Percentiles rank a stretch among this genome's conserved stretches.
Conservation (phyloP, 2,329 filamentous ascomycete species). For the Polychaeton citri region DNA sequence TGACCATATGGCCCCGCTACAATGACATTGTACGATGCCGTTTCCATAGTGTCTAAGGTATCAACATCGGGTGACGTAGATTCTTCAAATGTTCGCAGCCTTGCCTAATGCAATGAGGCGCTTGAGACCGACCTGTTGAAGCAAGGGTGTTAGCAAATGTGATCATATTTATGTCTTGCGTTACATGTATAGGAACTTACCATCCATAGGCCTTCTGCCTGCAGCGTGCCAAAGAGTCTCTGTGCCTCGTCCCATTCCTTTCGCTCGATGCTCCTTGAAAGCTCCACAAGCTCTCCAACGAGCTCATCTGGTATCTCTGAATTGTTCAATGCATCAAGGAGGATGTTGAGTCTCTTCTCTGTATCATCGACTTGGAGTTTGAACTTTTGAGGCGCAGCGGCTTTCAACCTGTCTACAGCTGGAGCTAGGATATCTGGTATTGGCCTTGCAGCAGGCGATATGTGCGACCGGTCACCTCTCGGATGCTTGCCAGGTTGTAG, state of each 20-base stretch:
- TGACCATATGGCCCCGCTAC: too few species aligned
- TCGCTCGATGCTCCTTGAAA: conserved; percentile 30
- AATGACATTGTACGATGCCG: too few species aligned
- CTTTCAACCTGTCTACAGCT: conserved; percentile 81
- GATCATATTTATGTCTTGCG: too few species aligned
- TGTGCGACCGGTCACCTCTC: conserved; percentile 73
- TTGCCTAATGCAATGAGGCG: conserved; percentile 26
- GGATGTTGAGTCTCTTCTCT: conserved; percentile 76
- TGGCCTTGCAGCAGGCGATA: conserved; percentile 60
- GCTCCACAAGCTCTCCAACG: conserved; percentile 49
- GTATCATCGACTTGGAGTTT: conserved; percentile 84
- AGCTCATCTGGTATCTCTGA: conserved; percentile 77
- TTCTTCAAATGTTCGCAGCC: conserved; percentile 14
- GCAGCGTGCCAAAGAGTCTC: conserved; percentile 29
- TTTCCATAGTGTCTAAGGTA: too few species aligned
- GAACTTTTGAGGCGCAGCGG: conserved; percentile 74
- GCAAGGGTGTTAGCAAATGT: too few species aligned
- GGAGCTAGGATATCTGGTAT: conserved; percentile 68
- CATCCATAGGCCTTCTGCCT: conserved; percentile 38
- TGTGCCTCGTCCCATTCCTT: conserved; percentile 33
- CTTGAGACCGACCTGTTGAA: conserved; percentile 26
- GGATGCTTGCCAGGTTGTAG: conserved; percentile 28
- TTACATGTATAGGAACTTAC: too few species aligned
- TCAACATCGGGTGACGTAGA: too few species aligned
- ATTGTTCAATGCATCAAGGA: conserved; percentile 98